phyloP scores from a whole-genome alignment of 768 basidiomycete genomes.

The Hydnomerulius pinastri region DNA sequence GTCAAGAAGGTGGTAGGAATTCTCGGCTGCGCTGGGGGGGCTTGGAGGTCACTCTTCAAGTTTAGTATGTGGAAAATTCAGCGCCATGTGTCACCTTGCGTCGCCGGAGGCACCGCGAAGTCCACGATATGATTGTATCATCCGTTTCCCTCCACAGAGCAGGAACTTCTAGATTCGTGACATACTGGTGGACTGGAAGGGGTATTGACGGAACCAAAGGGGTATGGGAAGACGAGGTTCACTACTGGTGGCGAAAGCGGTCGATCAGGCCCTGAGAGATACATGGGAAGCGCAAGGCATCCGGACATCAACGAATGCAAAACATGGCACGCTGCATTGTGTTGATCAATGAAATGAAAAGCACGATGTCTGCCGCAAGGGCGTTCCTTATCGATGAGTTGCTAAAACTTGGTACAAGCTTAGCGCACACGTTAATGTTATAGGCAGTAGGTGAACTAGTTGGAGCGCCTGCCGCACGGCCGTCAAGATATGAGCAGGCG shows the following conservation, averaged over 20 bases:
- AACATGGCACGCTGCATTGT: conserved; percentile 18
- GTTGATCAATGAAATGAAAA: conserved; percentile 35
- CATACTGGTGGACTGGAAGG: background rate
- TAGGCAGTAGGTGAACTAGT: conserved; percentile 2
- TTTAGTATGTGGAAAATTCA: no score
- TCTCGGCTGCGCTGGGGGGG: background rate
- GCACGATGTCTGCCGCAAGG: conserved; percentile 19
- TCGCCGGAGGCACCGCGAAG: background rate
- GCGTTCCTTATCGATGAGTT: conserved; percentile 28
- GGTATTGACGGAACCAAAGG: background rate
- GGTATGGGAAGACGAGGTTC: background rate
- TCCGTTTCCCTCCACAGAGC: background rate
- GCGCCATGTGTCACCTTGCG: no score
- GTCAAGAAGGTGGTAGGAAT: background rate
- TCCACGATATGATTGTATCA: background rate
- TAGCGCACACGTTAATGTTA: conserved; percentile 8
- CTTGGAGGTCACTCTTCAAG: no score
- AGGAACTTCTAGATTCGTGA: background rate
- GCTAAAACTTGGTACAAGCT: background rate
- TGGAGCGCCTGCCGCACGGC: background rate
- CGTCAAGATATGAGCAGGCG: background rate
- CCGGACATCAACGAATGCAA: conserved; percentile 7
- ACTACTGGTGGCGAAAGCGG: background rate
- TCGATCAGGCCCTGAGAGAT: conserved; percentile 4
- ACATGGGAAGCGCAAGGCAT: conserved; percentile 10